A percentile compares a stretch with the other conserved stretches of the same genome.
phyloP scores from a whole-genome alignment of 345 rosid species.

The Moricandia arvensis region DNA sequence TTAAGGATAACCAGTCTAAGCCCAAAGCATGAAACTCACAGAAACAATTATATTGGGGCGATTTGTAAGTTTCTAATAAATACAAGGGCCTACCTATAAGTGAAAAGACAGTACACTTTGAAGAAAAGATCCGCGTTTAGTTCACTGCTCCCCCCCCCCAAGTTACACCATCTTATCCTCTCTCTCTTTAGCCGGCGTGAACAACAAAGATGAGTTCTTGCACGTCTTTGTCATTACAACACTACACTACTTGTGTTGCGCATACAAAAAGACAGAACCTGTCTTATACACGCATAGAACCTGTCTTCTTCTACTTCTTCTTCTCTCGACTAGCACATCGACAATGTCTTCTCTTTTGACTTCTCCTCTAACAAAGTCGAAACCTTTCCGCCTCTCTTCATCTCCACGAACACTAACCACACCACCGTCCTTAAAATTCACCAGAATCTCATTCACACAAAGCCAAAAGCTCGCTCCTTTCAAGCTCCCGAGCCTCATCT shows the following conservation, averaged over 20 bases:
- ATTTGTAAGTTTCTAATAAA: background rate
- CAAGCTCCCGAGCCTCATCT: constrained; percentile 23
- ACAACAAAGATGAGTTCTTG: constrained; percentile 18
- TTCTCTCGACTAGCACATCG: constrained; percentile 8
- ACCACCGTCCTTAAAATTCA: constrained; percentile 21
- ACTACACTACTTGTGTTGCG: background rate
- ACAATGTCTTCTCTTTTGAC: constrained; percentile 54
- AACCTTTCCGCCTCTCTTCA: constrained; percentile 28
- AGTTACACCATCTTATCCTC: constrained; percentile 31
- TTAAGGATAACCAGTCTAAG: background rate
- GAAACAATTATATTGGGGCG: background rate
- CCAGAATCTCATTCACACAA: constrained; percentile 21
- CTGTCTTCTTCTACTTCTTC: constrained; percentile 13
- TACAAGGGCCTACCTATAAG: background rate
- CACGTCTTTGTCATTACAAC: constrained; percentile 23
- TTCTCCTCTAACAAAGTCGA: constrained; percentile 43
- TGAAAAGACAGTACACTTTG: background rate
- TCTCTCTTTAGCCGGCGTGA: constrained; percentile 10
- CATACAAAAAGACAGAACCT: constrained; percentile 32
- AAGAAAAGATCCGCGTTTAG: constrained; percentile 15
- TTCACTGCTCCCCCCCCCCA: constrained; percentile 31
- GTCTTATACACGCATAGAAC: constrained; percentile 1
- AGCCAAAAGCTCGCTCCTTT: constrained; percentile 26
- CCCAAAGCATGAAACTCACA: background rate
- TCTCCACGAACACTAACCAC: constrained; percentile 21